phyloP scores from a whole-genome alignment of 768 basidiomycete genomes.

The Lactarius indigo region DNA sequence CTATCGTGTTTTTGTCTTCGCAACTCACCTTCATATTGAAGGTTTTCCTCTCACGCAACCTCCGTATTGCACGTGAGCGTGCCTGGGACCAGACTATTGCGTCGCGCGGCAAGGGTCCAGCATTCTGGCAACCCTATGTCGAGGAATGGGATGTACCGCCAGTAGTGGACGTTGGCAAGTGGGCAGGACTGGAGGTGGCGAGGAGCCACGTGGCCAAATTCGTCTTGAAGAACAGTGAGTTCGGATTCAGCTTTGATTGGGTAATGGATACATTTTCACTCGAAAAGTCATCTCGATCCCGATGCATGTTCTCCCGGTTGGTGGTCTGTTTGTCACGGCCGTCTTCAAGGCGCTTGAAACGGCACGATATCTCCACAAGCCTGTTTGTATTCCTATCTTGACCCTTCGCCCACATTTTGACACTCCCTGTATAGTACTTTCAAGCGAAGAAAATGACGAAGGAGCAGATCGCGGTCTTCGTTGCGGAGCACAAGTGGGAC shows the following conservation, averaged over 20 bases:
- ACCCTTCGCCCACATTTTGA: not conserved
- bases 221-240: constrained; percentile 45
- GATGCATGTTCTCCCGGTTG: constrained; percentile 56
- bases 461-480: constrained; percentile 65
- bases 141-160: constrained; percentile 77
- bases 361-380: constrained; percentile 61
- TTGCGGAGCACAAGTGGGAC: constrained; percentile 89
- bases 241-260: not conserved
- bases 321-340: constrained; percentile 60
- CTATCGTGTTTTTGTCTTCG: constrained; percentile 65
- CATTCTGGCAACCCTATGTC: constrained; percentile 82
- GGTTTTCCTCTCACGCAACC: constrained; percentile 83
- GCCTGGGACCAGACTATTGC: constrained; percentile 80
- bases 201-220: constrained; percentile 40
- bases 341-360: constrained; percentile 67
- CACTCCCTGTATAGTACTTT: constrained; percentile 58
- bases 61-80: constrained; percentile 71
- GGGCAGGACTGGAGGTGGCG: constrained; percentile 35
- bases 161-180: constrained; percentile 33
- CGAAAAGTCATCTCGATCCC: constrained; percentile 58
- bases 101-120: constrained; percentile 75
- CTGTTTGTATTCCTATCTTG: constrained; percentile 41
- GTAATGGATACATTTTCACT: constrained; percentile 18
- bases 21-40: constrained; percentile 73
- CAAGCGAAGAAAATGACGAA: constrained; percentile 77